These are phyloP conservation scores for Paraurostyla sp. DNA, from an alignment of 73 alveolate genomes.

Conservation along the genomic window DNA sequence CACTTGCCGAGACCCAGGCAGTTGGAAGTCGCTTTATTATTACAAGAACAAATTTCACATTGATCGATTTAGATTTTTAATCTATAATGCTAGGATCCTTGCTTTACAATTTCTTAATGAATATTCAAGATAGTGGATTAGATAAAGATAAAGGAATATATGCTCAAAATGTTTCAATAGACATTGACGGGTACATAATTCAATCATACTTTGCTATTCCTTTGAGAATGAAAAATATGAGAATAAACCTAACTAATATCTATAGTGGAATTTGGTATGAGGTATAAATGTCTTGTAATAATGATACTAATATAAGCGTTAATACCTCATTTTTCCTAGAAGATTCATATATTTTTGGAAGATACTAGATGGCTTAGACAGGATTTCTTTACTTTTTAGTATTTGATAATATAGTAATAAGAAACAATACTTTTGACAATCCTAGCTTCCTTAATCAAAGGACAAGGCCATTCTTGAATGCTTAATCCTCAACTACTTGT, in stretches of 20 bases:
- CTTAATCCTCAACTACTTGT: neutral
- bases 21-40: neutral
- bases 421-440: conserved; percentile 36
- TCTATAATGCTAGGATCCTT: conserved; percentile 37
- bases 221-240: neutral
- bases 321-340: neutral
- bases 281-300: neutral
- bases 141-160: too few relatives aligned
- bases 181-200: conserved; percentile 30
- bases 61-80: neutral
- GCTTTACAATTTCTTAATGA: conserved; percentile 6
- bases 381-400: neutral
- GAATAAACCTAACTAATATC: conserved; percentile 26
- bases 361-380: conserved; percentile 22
- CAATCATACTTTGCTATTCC: conserved; percentile 4
- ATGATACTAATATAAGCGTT: neutral
- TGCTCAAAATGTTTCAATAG: neutral
- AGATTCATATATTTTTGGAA: conserved; percentile 15
- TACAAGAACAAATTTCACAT: neutral
- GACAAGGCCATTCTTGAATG: conserved; percentile 44
- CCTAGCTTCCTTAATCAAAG: neutral
- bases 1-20: neutral
- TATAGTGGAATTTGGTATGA: conserved; percentile 43
- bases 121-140: neutral
- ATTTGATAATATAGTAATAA: conserved; percentile 8